These are phyloP conservation scores for Verticillium nonalfalfae DNA, from an alignment of 2,329 filamentous ascomycete species.

Conservation along the genomic window DNA sequence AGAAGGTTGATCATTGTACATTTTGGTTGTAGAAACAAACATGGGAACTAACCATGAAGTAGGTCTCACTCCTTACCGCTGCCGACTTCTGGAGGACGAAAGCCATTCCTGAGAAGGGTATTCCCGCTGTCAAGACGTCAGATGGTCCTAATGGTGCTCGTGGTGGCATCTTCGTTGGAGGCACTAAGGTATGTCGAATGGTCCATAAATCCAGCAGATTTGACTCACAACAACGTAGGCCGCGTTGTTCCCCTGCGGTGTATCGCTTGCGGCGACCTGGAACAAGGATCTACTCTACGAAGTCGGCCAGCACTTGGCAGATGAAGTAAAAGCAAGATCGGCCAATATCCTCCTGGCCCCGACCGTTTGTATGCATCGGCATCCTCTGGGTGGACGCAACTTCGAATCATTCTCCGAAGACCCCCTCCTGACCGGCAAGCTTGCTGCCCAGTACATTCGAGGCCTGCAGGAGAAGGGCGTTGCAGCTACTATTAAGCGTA, in stretches of 20 bases:
- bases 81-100: slow-evolving; percentile 67
- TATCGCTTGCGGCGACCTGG: slow-evolving; percentile 75
- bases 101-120: slow-evolving; percentile 53
- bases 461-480: slow-evolving; percentile 69
- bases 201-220: neutral
- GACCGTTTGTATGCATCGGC: slow-evolving; percentile 76
- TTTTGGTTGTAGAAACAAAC: neutral
- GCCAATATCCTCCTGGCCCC: slow-evolving; percentile 69
- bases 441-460: slow-evolving; percentile 66
- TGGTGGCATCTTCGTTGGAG: slow-evolving; percentile 62
- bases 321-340: slow-evolving; percentile 67
- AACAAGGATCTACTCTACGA: slow-evolving; percentile 63
- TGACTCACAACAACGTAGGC: slow-evolving; percentile 39
- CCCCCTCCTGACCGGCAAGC: slow-evolving; percentile 66
- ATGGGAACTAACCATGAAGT: neutral
- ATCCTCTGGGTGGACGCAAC: slow-evolving; percentile 76
- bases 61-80: slow-evolving; percentile 54
- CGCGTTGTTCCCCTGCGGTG: slow-evolving; percentile 72
- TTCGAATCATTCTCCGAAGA: slow-evolving; percentile 88
- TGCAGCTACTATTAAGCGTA: slow-evolving; percentile 73
- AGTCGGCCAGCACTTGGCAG: slow-evolving; percentile 64
- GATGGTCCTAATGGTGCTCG: slow-evolving; percentile 67
- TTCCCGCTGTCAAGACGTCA: slow-evolving; percentile 59
- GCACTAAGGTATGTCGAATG: slow-evolving; percentile 43
- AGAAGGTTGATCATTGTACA: slow-evolving; percentile 38